These are phyloP conservation scores for Metschnikowia sp. DNA, from an alignment of 805 yeast species.

Conservation along the genomic window DNA sequence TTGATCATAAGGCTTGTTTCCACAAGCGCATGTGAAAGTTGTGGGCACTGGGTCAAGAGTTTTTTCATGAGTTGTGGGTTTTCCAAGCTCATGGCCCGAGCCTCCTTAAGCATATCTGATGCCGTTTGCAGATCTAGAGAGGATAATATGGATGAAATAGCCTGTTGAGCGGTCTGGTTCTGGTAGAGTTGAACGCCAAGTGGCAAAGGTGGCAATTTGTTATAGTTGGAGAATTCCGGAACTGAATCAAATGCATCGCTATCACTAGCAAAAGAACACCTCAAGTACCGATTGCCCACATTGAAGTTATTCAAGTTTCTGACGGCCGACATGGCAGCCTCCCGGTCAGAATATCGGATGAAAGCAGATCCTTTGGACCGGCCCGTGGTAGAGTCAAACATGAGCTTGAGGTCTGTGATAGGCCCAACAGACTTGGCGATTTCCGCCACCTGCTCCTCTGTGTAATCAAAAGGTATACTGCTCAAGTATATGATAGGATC, in stretches of 20 bases:
- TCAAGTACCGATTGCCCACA: slow-evolving; percentile 66
- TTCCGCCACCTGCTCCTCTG: slow-evolving; percentile 89
- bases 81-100: slow-evolving; percentile 23
- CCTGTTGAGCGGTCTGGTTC: slow-evolving; percentile 37
- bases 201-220: slow-evolving; percentile 38
- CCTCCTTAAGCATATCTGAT: slow-evolving; percentile 42
- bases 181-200: slow-evolving; percentile 40
- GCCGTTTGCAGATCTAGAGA: slow-evolving; percentile 47
- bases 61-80: slow-evolving; percentile 58
- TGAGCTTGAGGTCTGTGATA: slow-evolving; percentile 65
- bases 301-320: slow-evolving; percentile 78
- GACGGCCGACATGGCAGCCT: slow-evolving; percentile 88
- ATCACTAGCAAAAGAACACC: slow-evolving; percentile 73
- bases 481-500: slow-evolving; percentile 61
- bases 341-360: slow-evolving; percentile 76
- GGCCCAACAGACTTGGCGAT: slow-evolving; percentile 89
- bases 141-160: slow-evolving; percentile 41
- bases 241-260: slow-evolving; percentile 18
- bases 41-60: slow-evolving; percentile 70
- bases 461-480: slow-evolving; percentile 86
- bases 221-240: slow-evolving; percentile 20
- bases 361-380: slow-evolving; percentile 89
- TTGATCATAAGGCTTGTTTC: slow-evolving; percentile 52
- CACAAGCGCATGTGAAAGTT: slow-evolving; percentile 76
- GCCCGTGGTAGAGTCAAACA: slow-evolving; percentile 87